These are phyloP conservation scores for Biscogniauxia mediterranea DNA, from an alignment of 2,329 filamentous ascomycete species.

Conservation along the genomic window DNA sequence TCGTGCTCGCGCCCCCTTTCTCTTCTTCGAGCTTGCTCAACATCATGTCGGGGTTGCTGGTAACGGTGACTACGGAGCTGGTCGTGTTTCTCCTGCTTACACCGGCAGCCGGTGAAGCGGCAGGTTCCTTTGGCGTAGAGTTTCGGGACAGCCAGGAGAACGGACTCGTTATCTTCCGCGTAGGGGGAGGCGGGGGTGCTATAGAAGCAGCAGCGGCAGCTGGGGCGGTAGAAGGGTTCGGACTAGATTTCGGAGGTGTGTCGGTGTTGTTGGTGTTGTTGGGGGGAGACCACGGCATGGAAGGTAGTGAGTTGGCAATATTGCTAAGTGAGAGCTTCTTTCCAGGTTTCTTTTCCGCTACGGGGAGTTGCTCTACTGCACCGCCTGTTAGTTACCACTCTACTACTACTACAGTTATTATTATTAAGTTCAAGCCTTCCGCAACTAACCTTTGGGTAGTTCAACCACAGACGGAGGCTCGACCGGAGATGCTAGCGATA, in stretches of 20 bases:
- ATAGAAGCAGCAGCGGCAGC: conserved; percentile 34
- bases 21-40: conserved; percentile 75
- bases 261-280: conserved; percentile 37
- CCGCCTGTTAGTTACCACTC: conserved; percentile 8
- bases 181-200: conserved; percentile 37
- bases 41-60: conserved; percentile 80
- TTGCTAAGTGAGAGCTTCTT: conserved; percentile 66
- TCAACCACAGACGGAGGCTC: conserved; percentile 4
- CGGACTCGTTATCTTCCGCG: conserved; percentile 80
- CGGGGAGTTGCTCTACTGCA: conserved; percentile 31
- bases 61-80: conserved; percentile 74
- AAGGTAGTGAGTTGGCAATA: conserved; percentile 68
- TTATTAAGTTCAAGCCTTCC: not conserved
- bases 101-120: conserved; percentile 47
- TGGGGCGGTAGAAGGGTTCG: conserved; percentile 31
- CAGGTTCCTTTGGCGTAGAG: conserved; percentile 52
- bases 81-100: conserved; percentile 67
- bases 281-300: conserved; percentile 69
- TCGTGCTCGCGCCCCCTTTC: conserved; percentile 45
- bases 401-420: not conserved
- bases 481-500: not conserved
- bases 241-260: conserved; percentile 46
- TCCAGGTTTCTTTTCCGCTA: conserved; percentile 40
- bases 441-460: conserved; percentile 27
- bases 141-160: conserved; percentile 81